These are phyloP conservation scores for Phytopythium boreale DNA, from an alignment of 352 stramenopile genomes.

Conservation along the genomic window DNA sequence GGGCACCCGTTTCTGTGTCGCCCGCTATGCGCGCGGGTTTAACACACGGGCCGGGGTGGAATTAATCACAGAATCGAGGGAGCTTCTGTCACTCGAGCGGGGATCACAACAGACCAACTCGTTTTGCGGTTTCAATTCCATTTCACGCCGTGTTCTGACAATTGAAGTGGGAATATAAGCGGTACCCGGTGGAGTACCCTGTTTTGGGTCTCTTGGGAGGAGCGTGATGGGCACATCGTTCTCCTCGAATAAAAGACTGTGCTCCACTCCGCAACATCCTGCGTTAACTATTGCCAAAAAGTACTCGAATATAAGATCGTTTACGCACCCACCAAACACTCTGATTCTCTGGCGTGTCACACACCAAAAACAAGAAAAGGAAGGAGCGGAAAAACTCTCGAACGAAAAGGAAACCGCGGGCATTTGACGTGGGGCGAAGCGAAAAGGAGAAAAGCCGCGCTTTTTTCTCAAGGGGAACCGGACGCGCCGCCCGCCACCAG, in stretches of 20 bases:
- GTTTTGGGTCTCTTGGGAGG: not conserved
- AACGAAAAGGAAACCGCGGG: not conserved
- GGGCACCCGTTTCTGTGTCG: too few species aligned
- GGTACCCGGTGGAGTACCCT: not conserved
- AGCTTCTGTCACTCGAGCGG: too few species aligned
- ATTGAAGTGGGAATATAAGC: not conserved
- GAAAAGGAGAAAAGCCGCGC: not conserved
- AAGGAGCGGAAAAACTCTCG: not conserved
- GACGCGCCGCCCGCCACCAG: not conserved
- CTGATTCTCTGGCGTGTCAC: conserved; percentile 10
- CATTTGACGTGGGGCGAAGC: not conserved
- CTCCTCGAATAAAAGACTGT: not conserved
- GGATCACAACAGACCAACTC: too few species aligned
- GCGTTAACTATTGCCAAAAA: not conserved
- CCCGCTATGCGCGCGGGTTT: too few species aligned
- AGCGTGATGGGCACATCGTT: not conserved
- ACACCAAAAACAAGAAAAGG: conserved; percentile 2
- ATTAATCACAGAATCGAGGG: too few species aligned
- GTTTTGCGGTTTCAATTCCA: too few species aligned
- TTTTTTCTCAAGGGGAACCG: too few species aligned
- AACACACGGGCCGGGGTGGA: too few species aligned
- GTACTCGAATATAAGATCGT: not conserved
- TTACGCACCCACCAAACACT: conserved; percentile 3
- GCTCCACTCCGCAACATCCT: not conserved
- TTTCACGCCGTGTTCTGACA: not conserved